Percentiles rank a stretch among this genome's conserved stretches.
Conservation (phyloP, 345 rosid genomes). For the Erodium maritimum region DNA sequence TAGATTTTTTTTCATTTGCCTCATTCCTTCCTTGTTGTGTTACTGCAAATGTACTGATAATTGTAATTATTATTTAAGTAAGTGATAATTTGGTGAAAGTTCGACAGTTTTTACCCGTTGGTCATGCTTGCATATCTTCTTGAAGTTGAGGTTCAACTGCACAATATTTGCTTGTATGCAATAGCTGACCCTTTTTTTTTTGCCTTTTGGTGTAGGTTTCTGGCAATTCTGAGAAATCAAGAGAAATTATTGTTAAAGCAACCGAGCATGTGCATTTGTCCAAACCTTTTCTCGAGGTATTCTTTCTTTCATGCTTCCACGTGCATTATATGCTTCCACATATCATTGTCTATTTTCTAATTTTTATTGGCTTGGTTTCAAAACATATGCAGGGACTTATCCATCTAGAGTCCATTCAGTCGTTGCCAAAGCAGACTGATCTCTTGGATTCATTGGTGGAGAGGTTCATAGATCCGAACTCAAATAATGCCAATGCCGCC, state of each 20-base stretch:
- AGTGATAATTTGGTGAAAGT: not conserved
- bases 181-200: not conserved
- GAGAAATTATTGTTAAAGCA: slow-evolving; percentile 56
- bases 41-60: too few species aligned
- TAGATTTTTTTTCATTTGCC: not conserved
- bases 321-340: not conserved
- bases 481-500: slow-evolving; percentile 36
- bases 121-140: not conserved
- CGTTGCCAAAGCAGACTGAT: slow-evolving; percentile 58
- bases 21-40: too few species aligned
- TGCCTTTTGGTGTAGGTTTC: slow-evolving; percentile 32
- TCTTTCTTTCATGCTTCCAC: not conserved
- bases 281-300: slow-evolving; percentile 67
- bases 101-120: not conserved
- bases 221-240: slow-evolving; percentile 63
- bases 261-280: slow-evolving; percentile 69
- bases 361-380: not conserved
- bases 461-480: slow-evolving; percentile 46
- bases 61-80: too few species aligned
- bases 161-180: not conserved
- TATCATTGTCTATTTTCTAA: not conserved
- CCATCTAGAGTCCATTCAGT: slow-evolving; percentile 58
- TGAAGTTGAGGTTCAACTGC: not conserved
- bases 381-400: slow-evolving; percentile 40
- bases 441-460: slow-evolving; percentile 62